Percentiles rank a stretch among this genome's conserved stretches.
phyloP scores from a whole-genome alignment of 163 green algal genomes.

The Chloromonas sp. region DNA sequence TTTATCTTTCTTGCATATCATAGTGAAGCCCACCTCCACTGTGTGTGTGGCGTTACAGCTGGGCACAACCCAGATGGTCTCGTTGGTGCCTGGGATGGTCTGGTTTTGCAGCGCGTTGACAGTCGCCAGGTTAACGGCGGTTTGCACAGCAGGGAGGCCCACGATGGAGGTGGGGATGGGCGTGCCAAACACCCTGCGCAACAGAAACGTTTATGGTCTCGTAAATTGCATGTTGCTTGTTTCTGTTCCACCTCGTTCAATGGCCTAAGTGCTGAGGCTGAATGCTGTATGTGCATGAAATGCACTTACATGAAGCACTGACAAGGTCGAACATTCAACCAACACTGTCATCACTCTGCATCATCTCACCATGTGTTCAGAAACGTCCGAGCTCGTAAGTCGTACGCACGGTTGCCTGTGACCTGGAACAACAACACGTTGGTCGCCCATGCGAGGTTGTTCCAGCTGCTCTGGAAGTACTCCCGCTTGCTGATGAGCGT shows the following conservation, averaged over 20 bases:
- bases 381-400: not conserved
- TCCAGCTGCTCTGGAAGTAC: conserved; percentile 14
- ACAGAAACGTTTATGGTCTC: too few relatives aligned
- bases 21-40: not conserved
- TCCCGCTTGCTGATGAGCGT: conserved; percentile 18
- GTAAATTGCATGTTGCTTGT: too few relatives aligned
- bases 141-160: too few relatives aligned
- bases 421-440: conserved; percentile 16
- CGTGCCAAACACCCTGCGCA: not conserved
- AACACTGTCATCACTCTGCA: too few relatives aligned
- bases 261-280: too few relatives aligned
- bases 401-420: conserved; percentile 3
- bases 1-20: too few relatives aligned
- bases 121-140: not conserved
- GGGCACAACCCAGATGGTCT: not conserved
- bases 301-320: too few relatives aligned
- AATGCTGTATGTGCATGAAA: too few relatives aligned
- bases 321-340: too few relatives aligned
- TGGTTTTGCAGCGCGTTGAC: not conserved
- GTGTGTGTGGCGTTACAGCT: not conserved
- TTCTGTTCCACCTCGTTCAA: too few relatives aligned
- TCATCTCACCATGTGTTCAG: not conserved
- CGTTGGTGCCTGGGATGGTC: not conserved
- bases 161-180: not conserved
- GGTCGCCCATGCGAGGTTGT: conserved; percentile 19